Evolutionary conservation across 2,329 filamentous ascomycete genomes (phyloP), one percentile per base, ranked within the genome.

Genomic region (Coleophoma crateriformis): DNA sequence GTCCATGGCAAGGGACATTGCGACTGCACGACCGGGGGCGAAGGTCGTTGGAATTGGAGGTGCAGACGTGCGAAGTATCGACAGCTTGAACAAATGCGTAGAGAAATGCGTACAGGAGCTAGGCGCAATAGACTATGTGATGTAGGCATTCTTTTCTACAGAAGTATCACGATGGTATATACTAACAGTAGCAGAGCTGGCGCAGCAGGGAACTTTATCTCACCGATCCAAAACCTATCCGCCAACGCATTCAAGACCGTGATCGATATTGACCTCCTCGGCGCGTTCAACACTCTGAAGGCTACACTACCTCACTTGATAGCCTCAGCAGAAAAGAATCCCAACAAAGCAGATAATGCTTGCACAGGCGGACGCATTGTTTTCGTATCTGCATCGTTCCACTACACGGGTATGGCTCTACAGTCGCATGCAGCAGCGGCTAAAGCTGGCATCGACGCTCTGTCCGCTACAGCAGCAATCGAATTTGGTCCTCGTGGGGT

Each of bases 221-320:
- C 90, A 0, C 87, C 92, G 4, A 85, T 97, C 52, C 79, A 85
- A 38, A 85, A 85, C 54, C 79, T 97, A 45, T 90, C 83, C 38
- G 71, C 87, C 51, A 97, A 97, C 65, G 94, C 89, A 3, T 95
- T 99, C 82, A 95, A 91, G 68, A 78, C 88, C 0, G 94, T 99
- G 57, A 92, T 97, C 61, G 94, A 97, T 54, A 99, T 99, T 63
- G 94, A 97, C 66, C 86, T 96, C 3, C 69, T 97, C 34, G 94
- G 94, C 33, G 95, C 88, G 14, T 99, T 88, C 72, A 95, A 97
- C 73, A 96, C 90, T 3, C 77, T 96, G 63, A 97, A 97, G 71
- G 90, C 92, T 3, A 94, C 90, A 1, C 73, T 96, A 33, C 89
- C 90, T 0, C 79, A 95, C 61, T 79, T 99, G 3, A 70, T 90